Evolutionary conservation across 495 filamentous ascomycete species (phyloP), one percentile per base, ranked within the genome.

Genomic region (Bacidia rubella): DNA sequence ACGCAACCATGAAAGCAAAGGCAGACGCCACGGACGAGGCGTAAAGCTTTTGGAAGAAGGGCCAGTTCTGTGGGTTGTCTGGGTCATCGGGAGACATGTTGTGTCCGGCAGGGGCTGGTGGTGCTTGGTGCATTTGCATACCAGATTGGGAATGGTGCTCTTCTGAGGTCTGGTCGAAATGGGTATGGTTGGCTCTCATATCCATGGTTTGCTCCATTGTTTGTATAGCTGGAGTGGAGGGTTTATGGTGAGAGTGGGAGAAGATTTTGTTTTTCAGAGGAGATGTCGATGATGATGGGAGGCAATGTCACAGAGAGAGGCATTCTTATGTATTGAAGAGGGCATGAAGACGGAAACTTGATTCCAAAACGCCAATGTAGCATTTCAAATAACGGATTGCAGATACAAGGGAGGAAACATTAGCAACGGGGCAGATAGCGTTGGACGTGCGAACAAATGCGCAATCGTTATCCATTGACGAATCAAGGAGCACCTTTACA

Each of bases 1-100:
- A 54, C 27, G 75, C 68, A 3, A 70, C 63, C 23, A 63, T 56
- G 52, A 64, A 68, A 11, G 59, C 60, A 47, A 65, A 67, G 7
- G 60, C 48, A 52, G 60, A 67, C 2, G 66, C 46, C 45, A 71
- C 61, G 40, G 65, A 59, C 24, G 66, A 52, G 2, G 65, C 65
- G 50, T 75, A 70, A 15, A 68, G 48, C n/a, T 67, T 62, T 29
- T 69, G 71, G 51, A 58, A 54, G 23, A 63, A 29, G 12, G 76
- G 65, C 76, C 76, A 80, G 57, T 79, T 79, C 57, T 68, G 68
- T 21, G 77, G 77, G 54, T 78, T 78, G 27, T 69, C 65, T 1
- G 68, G 68, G 56, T 79, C 75, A 23, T 44, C 29, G 5, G 60
- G 51, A 32, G 48, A 40, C 53, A 62, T 59, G 43, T 53, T 54